A percentile compares a stretch with the other conserved stretches of the same genome.
Conservation (phyloP, 2,329 filamentous ascomycete species). For the Sarocladium brachiariae region DNA sequence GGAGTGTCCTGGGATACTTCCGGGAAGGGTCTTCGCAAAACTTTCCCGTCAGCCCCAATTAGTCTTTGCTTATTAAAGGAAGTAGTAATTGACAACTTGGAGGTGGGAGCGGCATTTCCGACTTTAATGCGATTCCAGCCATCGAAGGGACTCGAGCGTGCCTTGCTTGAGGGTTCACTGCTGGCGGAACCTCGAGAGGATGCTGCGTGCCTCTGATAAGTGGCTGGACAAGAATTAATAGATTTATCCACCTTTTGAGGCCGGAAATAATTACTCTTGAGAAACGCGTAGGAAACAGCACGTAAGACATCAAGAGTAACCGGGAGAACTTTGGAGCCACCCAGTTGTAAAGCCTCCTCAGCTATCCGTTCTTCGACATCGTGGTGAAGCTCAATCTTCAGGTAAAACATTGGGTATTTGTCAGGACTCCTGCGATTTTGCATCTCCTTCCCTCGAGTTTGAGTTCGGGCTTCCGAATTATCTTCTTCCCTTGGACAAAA, state of each 20-base stretch:
- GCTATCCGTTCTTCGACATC: slow-evolving; percentile 5
- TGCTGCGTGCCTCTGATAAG: too few species aligned
- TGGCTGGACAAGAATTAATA: too few species aligned
- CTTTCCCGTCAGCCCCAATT: slow-evolving; percentile 32
- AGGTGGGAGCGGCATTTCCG: slow-evolving; percentile 13
- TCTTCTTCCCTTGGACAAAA: slow-evolving; percentile 60
- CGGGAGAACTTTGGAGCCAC: slow-evolving; percentile 30
- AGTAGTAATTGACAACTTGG: not conserved
- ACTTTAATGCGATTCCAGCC: slow-evolving; percentile 31
- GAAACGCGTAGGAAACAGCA: slow-evolving; percentile 65
- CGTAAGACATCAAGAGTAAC: slow-evolving; percentile 53
- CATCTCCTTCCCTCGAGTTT: slow-evolving; percentile 31
- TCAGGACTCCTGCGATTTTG: slow-evolving; percentile 62
- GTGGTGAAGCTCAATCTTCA: slow-evolving; percentile 53
- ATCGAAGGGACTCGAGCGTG: slow-evolving; percentile 28
- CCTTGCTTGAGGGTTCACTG: too few species aligned
- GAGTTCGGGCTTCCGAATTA: not conserved
- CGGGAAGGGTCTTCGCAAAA: slow-evolving; percentile 39
- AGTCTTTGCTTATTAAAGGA: slow-evolving; percentile 19
- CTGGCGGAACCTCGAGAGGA: too few species aligned
- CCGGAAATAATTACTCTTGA: slow-evolving; percentile 64
- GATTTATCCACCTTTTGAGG: slow-evolving; percentile 33
- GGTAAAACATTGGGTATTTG: slow-evolving; percentile 81
- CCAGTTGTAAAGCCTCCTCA: not conserved
- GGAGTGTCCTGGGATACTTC: slow-evolving; percentile 20